Conservation (phyloP, 768 basidiomycete species). For the Podaxis carcinomalis region DNA sequence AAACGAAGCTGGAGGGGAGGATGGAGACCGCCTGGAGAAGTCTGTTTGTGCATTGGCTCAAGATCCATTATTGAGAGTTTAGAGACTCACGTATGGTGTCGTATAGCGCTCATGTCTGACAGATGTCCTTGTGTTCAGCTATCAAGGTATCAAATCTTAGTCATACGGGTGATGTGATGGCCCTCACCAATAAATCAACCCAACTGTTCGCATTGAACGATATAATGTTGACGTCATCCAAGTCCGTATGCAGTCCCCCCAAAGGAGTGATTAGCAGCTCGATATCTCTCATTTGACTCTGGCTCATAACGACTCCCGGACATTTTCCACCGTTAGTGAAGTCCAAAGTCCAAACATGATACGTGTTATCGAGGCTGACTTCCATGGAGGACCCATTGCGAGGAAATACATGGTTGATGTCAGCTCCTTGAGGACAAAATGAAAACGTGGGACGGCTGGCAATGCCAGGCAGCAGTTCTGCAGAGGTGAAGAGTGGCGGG, state of each 20-base stretch:
- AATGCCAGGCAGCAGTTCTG: slow-evolving; percentile 38
- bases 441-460: slow-evolving; percentile 49
- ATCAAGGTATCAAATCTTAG: slow-evolving; percentile 8
- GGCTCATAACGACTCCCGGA: slow-evolving; percentile 66
- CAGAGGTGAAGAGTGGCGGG: slow-evolving; percentile 37
- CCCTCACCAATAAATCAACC: slow-evolving; percentile 59
- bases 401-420: slow-evolving; percentile 51
- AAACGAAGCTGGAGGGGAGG: slow-evolving; percentile 69
- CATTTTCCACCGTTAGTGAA: slow-evolving; percentile 55
- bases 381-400: slow-evolving; percentile 25
- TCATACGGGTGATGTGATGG: slow-evolving; percentile 1
- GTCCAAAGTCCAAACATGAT: slow-evolving; percentile 64
- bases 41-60: slow-evolving; percentile 31
- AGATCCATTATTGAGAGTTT: not conserved
- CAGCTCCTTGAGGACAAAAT: slow-evolving; percentile 40
- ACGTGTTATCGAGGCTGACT: slow-evolving; percentile 15
- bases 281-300: slow-evolving; percentile 69
- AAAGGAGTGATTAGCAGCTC: slow-evolving; percentile 59
- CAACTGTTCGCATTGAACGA: slow-evolving; percentile 53
- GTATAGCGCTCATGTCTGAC: slow-evolving; percentile 62
- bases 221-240: slow-evolving; percentile 33
- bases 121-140: slow-evolving; percentile 51
- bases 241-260: slow-evolving; percentile 37
- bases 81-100: slow-evolving; percentile 53
- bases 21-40: slow-evolving; percentile 59